These are phyloP conservation scores for Pseudocercospora cruenta DNA, from an alignment of 2,329 filamentous ascomycete species.

Conservation along the genomic window DNA sequence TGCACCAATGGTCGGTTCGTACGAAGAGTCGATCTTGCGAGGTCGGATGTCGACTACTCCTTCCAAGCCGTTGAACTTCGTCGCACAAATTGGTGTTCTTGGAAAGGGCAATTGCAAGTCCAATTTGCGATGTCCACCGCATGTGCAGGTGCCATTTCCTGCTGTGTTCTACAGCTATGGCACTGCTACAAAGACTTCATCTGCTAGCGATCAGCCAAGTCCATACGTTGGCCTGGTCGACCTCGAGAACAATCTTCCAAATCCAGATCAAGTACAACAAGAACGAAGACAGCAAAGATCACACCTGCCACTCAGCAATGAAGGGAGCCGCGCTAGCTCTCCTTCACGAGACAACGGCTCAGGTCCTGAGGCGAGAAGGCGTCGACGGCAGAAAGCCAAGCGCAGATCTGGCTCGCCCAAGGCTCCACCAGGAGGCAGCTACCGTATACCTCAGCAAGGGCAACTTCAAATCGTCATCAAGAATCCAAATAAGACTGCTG, in stretches of 20 bases:
- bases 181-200: slow-evolving; percentile 62
- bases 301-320: slow-evolving; percentile 23
- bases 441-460: slow-evolving; percentile 89
- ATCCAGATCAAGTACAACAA: slow-evolving; percentile 28
- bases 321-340: slow-evolving; percentile 37
- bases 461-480: slow-evolving; percentile 97
- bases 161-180: slow-evolving; percentile 96
- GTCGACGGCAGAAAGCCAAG: slow-evolving; percentile 56
- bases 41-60: slow-evolving; percentile 97
- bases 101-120: slow-evolving; percentile 87
- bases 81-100: slow-evolving; percentile 92
- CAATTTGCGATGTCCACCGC: slow-evolving; percentile 80
- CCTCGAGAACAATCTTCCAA: slow-evolving; percentile 74
- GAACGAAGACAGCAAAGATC: slow-evolving; percentile 38
- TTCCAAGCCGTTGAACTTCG: slow-evolving; percentile 87
- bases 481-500: slow-evolving; percentile 96
- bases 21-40: slow-evolving; percentile 92
- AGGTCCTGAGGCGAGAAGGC: slow-evolving; percentile 31
- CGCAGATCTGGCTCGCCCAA: slow-evolving; percentile 61
- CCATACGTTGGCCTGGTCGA: slow-evolving; percentile 95
- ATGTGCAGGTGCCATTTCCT: slow-evolving; percentile 87
- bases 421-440: slow-evolving; percentile 82
- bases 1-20: slow-evolving; percentile 95
- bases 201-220: slow-evolving; percentile 82
- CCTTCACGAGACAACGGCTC: slow-evolving; percentile 30